Percentiles rank a stretch among this genome's conserved stretches.
These are phyloP conservation scores for Bonia amplexicaulis DNA, from an alignment of 176 grass and related monocot species.

Conservation along the genomic window DNA sequence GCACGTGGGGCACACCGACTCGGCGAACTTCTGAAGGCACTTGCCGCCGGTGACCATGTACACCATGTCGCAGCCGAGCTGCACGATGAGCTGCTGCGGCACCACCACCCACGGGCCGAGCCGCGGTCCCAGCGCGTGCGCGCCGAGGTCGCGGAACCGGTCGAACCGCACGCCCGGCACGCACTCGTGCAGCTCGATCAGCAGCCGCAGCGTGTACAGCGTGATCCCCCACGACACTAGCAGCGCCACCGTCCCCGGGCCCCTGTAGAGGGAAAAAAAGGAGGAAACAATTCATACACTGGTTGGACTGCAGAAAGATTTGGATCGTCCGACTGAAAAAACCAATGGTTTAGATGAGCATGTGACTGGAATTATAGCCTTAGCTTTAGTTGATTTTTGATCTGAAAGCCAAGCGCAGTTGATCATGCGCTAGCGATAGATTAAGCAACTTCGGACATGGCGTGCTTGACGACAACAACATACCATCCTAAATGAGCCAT, in stretches of 20 bases:
- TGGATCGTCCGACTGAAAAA: no score
- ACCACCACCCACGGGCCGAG: constrained; percentile 75
- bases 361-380: no score
- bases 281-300: not conserved
- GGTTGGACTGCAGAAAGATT: no score
- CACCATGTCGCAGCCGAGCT: constrained; percentile 60
- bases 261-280: not conserved
- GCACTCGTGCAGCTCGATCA: constrained; percentile 90
- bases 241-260: constrained; percentile 44
- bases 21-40: constrained; percentile 59
- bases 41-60: constrained; percentile 84
- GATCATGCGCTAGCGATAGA: not conserved
- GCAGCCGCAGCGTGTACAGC: constrained; percentile 81
- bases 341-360: no score
- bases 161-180: constrained; percentile 86
- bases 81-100: constrained; percentile 78
- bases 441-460: not conserved
- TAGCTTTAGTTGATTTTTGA: no score
- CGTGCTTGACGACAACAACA: not conserved
- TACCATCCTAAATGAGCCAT: constrained; percentile 70
- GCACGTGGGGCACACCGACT: constrained; percentile 29
- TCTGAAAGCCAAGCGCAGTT: no score
- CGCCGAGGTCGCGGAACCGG: constrained; percentile 76
- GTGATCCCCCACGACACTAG: constrained; percentile 69
- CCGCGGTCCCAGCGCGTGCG: constrained; percentile 62